Percentiles rank a stretch among this genome's conserved stretches.
Evolutionary conservation across 371 early-diverging fungal species (phyloP).

Genomic region (Apophysomyces variabilis): DNA sequence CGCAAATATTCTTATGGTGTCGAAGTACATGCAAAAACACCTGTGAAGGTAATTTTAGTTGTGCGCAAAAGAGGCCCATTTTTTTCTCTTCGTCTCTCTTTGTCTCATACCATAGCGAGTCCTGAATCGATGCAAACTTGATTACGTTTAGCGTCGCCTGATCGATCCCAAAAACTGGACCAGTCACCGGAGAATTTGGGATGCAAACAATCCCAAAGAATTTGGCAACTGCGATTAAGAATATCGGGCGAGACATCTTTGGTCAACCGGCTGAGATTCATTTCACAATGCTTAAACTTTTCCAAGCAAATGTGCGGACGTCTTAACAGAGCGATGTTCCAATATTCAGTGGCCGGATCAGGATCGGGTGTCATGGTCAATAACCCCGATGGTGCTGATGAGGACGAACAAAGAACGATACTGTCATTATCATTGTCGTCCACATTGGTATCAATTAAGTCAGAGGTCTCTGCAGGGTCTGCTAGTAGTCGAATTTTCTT

Average conservation of each 20-base stretch:
- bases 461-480: slow-evolving; percentile 16
- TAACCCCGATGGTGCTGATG: slow-evolving; percentile 7
- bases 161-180: slow-evolving; percentile 49
- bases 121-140: slow-evolving; percentile 51
- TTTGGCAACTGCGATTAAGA: slow-evolving; percentile 43
- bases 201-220: slow-evolving; percentile 52
- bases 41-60: slow-evolving; percentile 9
- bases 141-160: slow-evolving; percentile 45
- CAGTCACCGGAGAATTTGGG: slow-evolving; percentile 50
- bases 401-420: background rate
- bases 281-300: slow-evolving; percentile 34
- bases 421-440: slow-evolving; percentile 6
- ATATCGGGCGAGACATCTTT: slow-evolving; percentile 44
- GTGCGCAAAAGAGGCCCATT: background rate
- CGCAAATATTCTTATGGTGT: slow-evolving; percentile 39
- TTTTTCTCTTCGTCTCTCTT: background rate
- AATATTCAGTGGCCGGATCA: slow-evolving; percentile 48
- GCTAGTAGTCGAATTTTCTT: slow-evolving; percentile 42
- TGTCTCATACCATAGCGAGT: slow-evolving; percentile 35
- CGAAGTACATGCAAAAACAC: slow-evolving; percentile 44
- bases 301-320: slow-evolving; percentile 39
- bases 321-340: slow-evolving; percentile 39
- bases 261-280: slow-evolving; percentile 33
- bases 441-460: background rate
- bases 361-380: slow-evolving; percentile 17